These are phyloP conservation scores for Symbiodinium natans DNA, from an alignment of 73 alveolate genomes.

Conservation along the genomic window DNA sequence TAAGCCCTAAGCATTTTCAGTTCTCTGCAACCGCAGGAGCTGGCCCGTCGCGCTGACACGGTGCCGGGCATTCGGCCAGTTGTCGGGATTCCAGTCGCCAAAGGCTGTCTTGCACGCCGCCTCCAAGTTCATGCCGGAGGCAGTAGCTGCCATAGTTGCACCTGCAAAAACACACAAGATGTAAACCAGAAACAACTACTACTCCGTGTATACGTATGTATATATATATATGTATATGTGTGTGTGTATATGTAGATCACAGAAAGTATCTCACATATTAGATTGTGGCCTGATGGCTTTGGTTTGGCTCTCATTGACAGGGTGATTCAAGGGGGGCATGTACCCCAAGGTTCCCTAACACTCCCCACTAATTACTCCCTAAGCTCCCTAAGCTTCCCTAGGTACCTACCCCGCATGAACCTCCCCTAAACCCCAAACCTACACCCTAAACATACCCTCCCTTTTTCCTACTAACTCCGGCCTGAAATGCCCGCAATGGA, in stretches of 20 bases:
- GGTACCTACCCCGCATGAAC: too few relatives aligned
- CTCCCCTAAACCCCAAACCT: background rate
- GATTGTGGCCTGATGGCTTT: too few relatives aligned
- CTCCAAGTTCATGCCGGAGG: slow-evolving; percentile 12
- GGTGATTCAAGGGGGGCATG: background rate
- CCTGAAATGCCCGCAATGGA: background rate
- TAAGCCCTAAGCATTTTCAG: too few relatives aligned
- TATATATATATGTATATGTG: too few relatives aligned
- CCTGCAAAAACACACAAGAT: background rate
- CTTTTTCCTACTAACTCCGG: background rate
- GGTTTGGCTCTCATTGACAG: background rate
- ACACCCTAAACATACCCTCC: background rate
- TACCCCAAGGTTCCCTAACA: too few relatives aligned
- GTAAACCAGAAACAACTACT: background rate
- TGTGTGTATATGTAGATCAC: too few relatives aligned
- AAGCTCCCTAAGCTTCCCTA: too few relatives aligned
- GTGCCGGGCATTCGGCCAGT: background rate
- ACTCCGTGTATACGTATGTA: too few relatives aligned
- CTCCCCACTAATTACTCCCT: too few relatives aligned
- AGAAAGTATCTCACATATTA: too few relatives aligned
- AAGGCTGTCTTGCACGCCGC: background rate
- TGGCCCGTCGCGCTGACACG: too few relatives aligned
- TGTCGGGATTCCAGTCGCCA: background rate
- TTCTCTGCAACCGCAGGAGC: too few relatives aligned
- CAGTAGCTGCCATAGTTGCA: background rate